phyloP scores from a whole-genome alignment of 768 basidiomycete species.

The Leucocoprinus leucothites region DNA sequence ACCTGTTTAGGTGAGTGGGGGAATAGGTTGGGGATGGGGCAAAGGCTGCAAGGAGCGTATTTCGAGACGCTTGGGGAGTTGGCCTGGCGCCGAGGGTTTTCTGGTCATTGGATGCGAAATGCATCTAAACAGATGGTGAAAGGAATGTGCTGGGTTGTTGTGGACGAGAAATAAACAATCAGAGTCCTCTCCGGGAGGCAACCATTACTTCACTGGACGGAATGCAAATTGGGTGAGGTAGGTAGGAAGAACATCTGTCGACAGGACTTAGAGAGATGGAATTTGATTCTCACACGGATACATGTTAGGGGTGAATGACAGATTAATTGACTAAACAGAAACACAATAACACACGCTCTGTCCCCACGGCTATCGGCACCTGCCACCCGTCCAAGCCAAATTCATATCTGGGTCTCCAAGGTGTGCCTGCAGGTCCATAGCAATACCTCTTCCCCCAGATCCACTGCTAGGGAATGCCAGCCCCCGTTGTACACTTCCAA shows the following conservation, averaged over 20 bases:
- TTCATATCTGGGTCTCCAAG: background rate
- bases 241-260: too few species aligned
- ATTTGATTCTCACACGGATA: slow-evolving; percentile 4
- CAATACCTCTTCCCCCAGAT: background rate
- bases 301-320: background rate
- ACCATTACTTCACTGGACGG: slow-evolving; percentile 27
- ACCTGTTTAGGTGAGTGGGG: slow-evolving; percentile 16
- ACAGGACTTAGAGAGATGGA: background rate
- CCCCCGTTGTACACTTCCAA: background rate
- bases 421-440: slow-evolving; percentile 8
- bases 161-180: slow-evolving; percentile 14
- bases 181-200: slow-evolving; percentile 30
- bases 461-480: background rate
- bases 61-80: background rate
- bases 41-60: slow-evolving; percentile 11
- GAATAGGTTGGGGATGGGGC: slow-evolving; percentile 13
- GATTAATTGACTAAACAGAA: background rate
- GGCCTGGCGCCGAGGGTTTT: background rate
- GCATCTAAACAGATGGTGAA: slow-evolving; percentile 5
- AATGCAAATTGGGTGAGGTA: background rate
- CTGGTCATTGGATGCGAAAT: slow-evolving; percentile 3
- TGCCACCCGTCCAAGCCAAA: background rate
- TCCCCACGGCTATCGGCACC: slow-evolving; percentile 11
- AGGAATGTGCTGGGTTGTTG: background rate
- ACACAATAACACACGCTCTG: background rate